phyloP scores from a whole-genome alignment of 768 basidiomycete species.

The Serpula lacrymans region DNA sequence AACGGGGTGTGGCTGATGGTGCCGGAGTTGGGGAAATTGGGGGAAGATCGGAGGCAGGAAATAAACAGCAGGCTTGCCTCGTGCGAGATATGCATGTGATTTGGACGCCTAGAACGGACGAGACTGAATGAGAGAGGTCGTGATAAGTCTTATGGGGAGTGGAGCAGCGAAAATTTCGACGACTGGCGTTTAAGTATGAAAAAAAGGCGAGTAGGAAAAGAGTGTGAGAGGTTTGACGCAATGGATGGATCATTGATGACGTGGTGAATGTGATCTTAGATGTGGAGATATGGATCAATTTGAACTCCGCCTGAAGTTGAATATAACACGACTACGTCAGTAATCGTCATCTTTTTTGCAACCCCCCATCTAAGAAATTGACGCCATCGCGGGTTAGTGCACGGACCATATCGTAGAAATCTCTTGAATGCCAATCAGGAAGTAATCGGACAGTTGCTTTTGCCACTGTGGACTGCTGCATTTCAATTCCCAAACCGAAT shows the following conservation, averaged over 20 bases:
- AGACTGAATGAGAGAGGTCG: no score
- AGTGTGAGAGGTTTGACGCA: constrained; percentile 9
- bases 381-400: not conserved
- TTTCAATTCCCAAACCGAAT: constrained; percentile 5
- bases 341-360: constrained; percentile 37
- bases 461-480: not conserved
- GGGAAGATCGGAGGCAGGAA: no score
- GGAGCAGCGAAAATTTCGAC: no score
- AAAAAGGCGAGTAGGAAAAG: constrained; percentile 14
- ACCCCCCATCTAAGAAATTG: constrained; percentile 25
- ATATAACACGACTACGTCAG: constrained; percentile 43
- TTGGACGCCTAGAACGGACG: no score
- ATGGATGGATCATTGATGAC: constrained; percentile 25
- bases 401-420: not conserved
- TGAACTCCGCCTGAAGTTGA: constrained; percentile 42
- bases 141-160: no score
- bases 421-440: not conserved
- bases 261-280: constrained; percentile 34
- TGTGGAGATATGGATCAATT: constrained; percentile 23
- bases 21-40: no score
- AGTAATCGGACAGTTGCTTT: not conserved
- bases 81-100: no score
- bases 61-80: no score
- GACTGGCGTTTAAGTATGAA: no score
- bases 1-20: no score